Evolutionary conservation across 441 rosid species (phyloP).

Genomic region (Euphorbia schlechtendalii): DNA sequence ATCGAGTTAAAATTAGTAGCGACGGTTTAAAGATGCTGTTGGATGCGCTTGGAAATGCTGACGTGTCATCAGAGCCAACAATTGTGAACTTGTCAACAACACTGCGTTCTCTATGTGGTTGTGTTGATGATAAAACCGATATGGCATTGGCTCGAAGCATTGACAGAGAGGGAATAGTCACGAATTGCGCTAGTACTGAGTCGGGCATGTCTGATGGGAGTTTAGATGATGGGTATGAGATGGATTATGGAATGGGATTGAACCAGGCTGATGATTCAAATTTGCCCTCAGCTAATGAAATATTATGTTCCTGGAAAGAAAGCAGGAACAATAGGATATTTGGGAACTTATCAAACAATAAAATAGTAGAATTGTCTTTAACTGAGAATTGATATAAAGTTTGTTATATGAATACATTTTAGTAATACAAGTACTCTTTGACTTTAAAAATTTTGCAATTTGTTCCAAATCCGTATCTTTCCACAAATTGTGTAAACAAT

Average conservation of each 20-base stretch:
- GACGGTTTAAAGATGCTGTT: conserved; percentile 41
- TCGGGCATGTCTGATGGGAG: conserved; percentile 13
- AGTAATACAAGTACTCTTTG: no score
- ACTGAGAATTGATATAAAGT: not conserved
- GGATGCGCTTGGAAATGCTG: conserved; percentile 38
- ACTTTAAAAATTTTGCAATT: no score
- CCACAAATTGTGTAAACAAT: no score
- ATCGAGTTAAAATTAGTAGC: conserved; percentile 31
- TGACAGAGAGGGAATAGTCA: conserved; percentile 11
- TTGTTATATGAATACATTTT: not conserved
- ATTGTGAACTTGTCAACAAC: conserved; percentile 57
- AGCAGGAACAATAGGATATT: conserved; percentile 31
- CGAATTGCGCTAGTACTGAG: conserved; percentile 6
- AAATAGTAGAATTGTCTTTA: not conserved
- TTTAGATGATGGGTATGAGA: conserved; percentile 25
- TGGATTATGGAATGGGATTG: conserved; percentile 11
- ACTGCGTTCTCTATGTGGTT: conserved; percentile 35
- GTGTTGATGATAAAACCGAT: conserved; percentile 1
- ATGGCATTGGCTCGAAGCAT: not conserved
- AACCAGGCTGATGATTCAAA: conserved; percentile 29
- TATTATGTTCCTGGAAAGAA: conserved; percentile 61
- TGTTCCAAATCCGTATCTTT: no score
- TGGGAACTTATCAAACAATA: not conserved
- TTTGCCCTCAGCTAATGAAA: conserved; percentile 56
- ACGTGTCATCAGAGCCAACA: conserved; percentile 45